phyloP scores from a whole-genome alignment of 495 filamentous ascomycete genomes.

The Mytilinidion resinicola region DNA sequence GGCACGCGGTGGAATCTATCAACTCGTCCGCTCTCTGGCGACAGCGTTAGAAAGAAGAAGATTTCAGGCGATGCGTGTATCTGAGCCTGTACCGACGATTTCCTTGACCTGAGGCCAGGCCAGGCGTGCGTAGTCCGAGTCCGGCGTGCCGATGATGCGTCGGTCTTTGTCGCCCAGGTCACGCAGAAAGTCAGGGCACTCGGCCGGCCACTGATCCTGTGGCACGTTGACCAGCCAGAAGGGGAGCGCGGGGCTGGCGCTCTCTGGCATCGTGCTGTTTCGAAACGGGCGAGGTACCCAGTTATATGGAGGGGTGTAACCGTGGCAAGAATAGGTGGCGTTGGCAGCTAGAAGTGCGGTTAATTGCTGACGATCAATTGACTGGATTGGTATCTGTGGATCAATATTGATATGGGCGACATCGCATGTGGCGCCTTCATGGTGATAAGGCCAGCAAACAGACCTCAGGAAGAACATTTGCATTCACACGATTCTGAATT shows the following conservation, averaged over 20 bases:
- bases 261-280: slow-evolving; percentile 16
- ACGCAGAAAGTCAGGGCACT: slow-evolving; percentile 64
- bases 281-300: background rate
- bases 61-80: background rate
- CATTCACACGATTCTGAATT: too few species aligned
- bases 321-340: background rate
- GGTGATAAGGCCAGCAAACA: too few species aligned
- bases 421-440: too few species aligned
- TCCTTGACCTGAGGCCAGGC: slow-evolving; percentile 59
- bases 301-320: background rate
- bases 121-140: slow-evolving; percentile 50
- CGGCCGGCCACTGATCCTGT: slow-evolving; percentile 47
- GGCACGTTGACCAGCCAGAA: slow-evolving; percentile 82
- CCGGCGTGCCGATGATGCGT: slow-evolving; percentile 58
- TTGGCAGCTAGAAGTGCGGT: background rate
- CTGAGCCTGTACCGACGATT: slow-evolving; percentile 45
- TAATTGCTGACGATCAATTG: background rate
- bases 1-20: slow-evolving; percentile 69
- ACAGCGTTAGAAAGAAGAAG: background rate
- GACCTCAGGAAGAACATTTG: too few species aligned
- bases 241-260: slow-evolving; percentile 35
- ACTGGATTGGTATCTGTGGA: too few species aligned
- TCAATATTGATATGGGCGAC: too few species aligned
- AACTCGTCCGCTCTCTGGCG: slow-evolving; percentile 52
- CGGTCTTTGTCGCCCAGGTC: slow-evolving; percentile 51